Percentiles rank a stretch among this genome's conserved stretches.
Evolutionary conservation across 805 yeast species (phyloP).

Genomic region (Ogataea salicorniae): DNA sequence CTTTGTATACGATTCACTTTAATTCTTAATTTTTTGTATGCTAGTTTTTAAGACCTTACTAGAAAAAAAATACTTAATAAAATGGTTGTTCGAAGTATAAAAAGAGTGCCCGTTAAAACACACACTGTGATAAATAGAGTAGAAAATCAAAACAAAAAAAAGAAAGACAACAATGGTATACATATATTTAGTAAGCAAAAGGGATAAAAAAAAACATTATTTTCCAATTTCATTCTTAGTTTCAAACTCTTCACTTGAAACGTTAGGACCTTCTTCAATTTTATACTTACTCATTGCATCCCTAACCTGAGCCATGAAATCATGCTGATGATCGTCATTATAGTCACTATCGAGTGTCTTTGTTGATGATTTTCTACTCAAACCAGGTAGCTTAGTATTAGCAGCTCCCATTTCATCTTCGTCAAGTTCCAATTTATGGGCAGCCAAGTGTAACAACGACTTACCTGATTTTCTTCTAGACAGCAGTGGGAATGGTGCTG

Average conservation of each 20-base stretch:
- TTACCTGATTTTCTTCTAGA: slow-evolving; percentile 70
- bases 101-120: not conserved
- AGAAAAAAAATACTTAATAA: not conserved
- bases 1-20: too few relatives aligned
- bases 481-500: slow-evolving; percentile 34
- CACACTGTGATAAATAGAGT: not conserved
- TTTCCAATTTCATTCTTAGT: slow-evolving; percentile 29
- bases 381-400: slow-evolving; percentile 26
- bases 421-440: slow-evolving; percentile 59
- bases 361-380: slow-evolving; percentile 27
- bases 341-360: slow-evolving; percentile 24
- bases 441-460: slow-evolving; percentile 63
- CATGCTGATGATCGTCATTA: slow-evolving; percentile 19
- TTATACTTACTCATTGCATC: slow-evolving; percentile 35
- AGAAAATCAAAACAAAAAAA: not conserved
- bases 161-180: not conserved
- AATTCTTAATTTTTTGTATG: too few relatives aligned
- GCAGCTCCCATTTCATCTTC: slow-evolving; percentile 48
- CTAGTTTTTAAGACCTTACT: not conserved
- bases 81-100: not conserved
- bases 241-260: slow-evolving; percentile 55
- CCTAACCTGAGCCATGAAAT: slow-evolving; percentile 37
- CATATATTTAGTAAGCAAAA: not conserved
- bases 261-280: slow-evolving; percentile 35
- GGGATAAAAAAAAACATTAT: not conserved